These are phyloP conservation scores for Lojkania enalia DNA, from an alignment of 2,329 filamentous ascomycete genomes.

Conservation along the genomic window DNA sequence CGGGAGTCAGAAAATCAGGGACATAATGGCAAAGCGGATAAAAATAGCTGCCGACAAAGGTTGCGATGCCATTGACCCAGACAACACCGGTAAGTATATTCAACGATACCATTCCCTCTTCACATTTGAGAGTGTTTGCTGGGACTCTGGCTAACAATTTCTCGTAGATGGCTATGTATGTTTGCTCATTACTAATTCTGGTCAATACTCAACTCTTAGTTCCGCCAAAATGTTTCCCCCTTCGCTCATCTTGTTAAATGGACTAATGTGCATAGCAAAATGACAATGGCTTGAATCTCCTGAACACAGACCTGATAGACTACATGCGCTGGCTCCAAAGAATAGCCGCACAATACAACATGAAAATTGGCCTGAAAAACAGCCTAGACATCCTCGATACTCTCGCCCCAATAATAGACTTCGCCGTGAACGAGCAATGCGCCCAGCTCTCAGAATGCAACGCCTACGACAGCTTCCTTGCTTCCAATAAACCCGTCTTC, in stretches of 20 bases:
- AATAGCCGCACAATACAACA: constrained; percentile 25
- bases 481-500: constrained; percentile 36
- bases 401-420: constrained; percentile 27
- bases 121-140: neutral
- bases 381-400: constrained; percentile 29
- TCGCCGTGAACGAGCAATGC: constrained; percentile 41
- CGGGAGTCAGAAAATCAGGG: constrained; percentile 26
- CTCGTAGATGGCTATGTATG: constrained; percentile 64
- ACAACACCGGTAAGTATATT: constrained; percentile 30
- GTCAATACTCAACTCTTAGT: too few species aligned
- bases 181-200: too few species aligned
- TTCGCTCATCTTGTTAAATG: too few species aligned
- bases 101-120: neutral
- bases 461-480: constrained; percentile 29
- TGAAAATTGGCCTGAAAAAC: constrained; percentile 38
- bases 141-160: neutral
- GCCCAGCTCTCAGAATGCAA: constrained; percentile 28
- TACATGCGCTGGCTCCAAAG: constrained; percentile 31
- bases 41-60: constrained; percentile 34
- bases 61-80: constrained; percentile 39
- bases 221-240: too few species aligned
- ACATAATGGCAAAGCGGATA: constrained; percentile 36
- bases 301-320: constrained; percentile 27
- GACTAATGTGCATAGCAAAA: constrained; percentile 35
- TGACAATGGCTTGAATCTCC: constrained; percentile 32